Base-by-base conservation (phyloP, 495 filamentous ascomycete genomes). In the Haplographium delicatum region DNA sequence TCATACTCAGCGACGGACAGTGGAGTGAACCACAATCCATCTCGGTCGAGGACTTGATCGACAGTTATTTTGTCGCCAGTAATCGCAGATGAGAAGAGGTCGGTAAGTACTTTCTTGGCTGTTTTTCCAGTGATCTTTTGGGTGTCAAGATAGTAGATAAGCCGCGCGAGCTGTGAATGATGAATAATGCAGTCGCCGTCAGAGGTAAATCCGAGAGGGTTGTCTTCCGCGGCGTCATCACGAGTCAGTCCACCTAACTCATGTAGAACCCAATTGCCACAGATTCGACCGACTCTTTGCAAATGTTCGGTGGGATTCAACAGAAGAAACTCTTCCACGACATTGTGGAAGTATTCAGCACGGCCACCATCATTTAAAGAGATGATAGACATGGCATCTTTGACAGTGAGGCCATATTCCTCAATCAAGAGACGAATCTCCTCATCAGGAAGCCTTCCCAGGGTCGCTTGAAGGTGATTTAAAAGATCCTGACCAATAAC, bases 341-440 rank as follows among this genome's bases (percentile, higher is more conserved):
- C 82, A 15, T 85, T 81, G 62, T 86, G 81, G 57, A 88, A 95
- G 59, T 89, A 93, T 50, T 96, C 85, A 10, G 91, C 65, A 15
- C 93, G 78, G 2, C 81, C 82, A 0, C 90, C 90, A 19, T 86
- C 79, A 40, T 97, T 88, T 3, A 95, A 75, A 26, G 77, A 68
- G 40, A 90, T 72, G 28, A 99, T 65, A 0, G 91, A 86, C 53
- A 88, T 80, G 16, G 93, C 90, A 59, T 99, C 94, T 62, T 94
- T 95, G n/a, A 81, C 57, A 0, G 79, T 83, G 11, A 99, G 71
- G 4, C 76, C 74, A 54, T 84, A 88, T 0, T 70, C 63, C 3
- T 66, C 47, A 9, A 75, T 72, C 11, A 95, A 73, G 39, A 76
- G 62, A 11, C 72, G 63, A 1, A 91, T 59, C 10, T 86, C 74